phyloP scores from a whole-genome alignment of 257 asterid species.

The Petunia secreta region DNA sequence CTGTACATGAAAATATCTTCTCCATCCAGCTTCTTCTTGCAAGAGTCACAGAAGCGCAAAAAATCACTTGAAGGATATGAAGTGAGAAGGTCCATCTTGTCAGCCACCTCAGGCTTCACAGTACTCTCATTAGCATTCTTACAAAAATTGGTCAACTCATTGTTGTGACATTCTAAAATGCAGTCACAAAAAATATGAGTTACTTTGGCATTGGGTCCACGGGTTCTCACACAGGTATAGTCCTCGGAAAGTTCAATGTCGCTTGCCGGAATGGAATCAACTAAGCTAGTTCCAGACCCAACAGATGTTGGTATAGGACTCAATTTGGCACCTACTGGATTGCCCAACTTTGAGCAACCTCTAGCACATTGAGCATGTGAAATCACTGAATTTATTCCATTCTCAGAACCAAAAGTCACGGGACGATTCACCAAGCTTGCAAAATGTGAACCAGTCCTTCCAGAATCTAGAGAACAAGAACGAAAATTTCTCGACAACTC shows the following conservation, averaged over 20 bases:
- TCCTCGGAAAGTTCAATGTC: constrained; percentile 94
- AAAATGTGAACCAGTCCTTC: constrained; percentile 46
- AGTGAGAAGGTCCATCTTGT: constrained; percentile 33
- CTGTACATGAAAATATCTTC: constrained; percentile 90
- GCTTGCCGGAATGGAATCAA: constrained; percentile 55
- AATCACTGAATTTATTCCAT: constrained; percentile 33
- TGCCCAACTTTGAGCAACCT: constrained; percentile 40
- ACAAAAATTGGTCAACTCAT: constrained; percentile 42
- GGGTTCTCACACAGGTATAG: constrained; percentile 84
- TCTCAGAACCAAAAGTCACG: constrained; percentile 41
- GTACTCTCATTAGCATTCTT: constrained; percentile 38
- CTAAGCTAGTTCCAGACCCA: constrained; percentile 37
- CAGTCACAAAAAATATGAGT: constrained; percentile 92
- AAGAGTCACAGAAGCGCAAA: constrained; percentile 72
- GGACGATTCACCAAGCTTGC: constrained; percentile 48
- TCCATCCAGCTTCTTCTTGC: constrained; percentile 84
- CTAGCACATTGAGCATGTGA: constrained; percentile 22
- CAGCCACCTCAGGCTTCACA: constrained; percentile 34
- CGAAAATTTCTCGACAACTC: constrained; percentile 37
- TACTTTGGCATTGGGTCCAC: constrained; percentile 87
- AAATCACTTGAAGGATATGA: constrained; percentile 55
- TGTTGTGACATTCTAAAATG: constrained; percentile 71
- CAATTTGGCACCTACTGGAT: constrained; percentile 33
- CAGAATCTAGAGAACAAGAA: constrained; percentile 77
- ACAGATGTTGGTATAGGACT: constrained; percentile 33